phyloP scores from a whole-genome alignment of 2,329 filamentous ascomycete genomes.

The Waltergamsia citrina region DNA sequence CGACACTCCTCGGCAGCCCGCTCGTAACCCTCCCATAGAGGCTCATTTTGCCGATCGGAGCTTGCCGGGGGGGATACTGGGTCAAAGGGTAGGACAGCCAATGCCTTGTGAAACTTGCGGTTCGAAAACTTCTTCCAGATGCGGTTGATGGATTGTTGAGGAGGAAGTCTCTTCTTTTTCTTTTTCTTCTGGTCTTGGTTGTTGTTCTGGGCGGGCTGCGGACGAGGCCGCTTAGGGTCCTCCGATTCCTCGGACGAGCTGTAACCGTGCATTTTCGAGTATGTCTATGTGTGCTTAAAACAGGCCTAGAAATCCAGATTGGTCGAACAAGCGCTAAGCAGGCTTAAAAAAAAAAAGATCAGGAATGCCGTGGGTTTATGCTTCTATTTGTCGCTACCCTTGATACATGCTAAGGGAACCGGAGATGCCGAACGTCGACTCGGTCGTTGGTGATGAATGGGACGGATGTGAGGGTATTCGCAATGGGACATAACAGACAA shows the following conservation, averaged over 20 bases:
- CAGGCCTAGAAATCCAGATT: too few relatives aligned
- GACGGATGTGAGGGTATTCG: too few relatives aligned
- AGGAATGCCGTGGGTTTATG: too few relatives aligned
- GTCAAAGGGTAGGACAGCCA: conserved; percentile 56
- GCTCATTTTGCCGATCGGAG: conserved; percentile 47
- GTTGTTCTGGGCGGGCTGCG: conserved; percentile 20
- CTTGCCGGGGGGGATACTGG: conserved; percentile 41
- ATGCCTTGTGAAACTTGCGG: conserved; percentile 53
- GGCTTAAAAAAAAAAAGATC: too few relatives aligned
- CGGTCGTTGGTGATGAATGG: too few relatives aligned
- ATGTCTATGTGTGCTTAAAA: conserved; percentile 2
- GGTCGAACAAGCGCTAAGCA: too few relatives aligned
- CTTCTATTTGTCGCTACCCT: too few relatives aligned
- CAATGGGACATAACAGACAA: too few relatives aligned
- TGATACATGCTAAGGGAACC: too few relatives aligned
- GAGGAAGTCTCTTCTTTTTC: conserved; percentile 49
- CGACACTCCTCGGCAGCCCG: conserved; percentile 55
- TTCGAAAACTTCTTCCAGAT: conserved; percentile 56
- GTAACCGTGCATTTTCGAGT: conserved; percentile 32
- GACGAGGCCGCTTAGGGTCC: conserved; percentile 28
- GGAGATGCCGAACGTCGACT: too few relatives aligned
- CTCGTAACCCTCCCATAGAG: conserved; percentile 51
- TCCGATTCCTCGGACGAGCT: conserved; percentile 41
- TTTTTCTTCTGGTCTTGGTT: conserved; percentile 32
- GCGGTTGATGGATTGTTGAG: conserved; percentile 57